Evolutionary conservation across 2,329 filamentous ascomycete genomes (phyloP).

Genomic region (Phaeomoniella chlamydospora): DNA sequence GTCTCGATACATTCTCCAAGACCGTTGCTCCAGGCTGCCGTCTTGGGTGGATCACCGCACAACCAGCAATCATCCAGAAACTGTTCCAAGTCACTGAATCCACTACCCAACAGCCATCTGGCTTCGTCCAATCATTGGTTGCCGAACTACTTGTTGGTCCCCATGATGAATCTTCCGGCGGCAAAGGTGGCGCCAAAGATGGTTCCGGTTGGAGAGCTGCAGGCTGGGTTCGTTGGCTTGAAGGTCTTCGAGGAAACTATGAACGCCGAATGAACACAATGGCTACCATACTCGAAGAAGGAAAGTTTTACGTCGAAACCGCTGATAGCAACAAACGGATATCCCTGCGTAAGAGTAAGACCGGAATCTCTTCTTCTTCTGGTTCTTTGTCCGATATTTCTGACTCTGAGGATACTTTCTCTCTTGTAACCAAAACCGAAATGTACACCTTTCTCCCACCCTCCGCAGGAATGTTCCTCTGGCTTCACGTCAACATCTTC

Average conservation of each 20-base stretch:
- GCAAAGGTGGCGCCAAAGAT: slow-evolving; percentile 30
- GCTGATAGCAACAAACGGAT: too few relatives aligned
- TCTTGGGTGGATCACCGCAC: slow-evolving; percentile 78
- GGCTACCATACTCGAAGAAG: slow-evolving; percentile 57
- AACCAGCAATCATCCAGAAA: slow-evolving; percentile 63
- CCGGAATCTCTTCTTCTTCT: slow-evolving; percentile 5
- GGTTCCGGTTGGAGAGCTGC: slow-evolving; percentile 60
- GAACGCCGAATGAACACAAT: slow-evolving; percentile 72
- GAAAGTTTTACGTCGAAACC: slow-evolving; percentile 50
- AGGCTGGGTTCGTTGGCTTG: slow-evolving; percentile 86
- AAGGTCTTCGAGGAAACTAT: slow-evolving; percentile 69
- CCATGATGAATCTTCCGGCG: slow-evolving; percentile 36
- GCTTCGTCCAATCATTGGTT: slow-evolving; percentile 76
- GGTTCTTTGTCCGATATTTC: slow-evolving; percentile 5
- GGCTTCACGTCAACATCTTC: slow-evolving; percentile 60
- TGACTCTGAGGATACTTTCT: slow-evolving; percentile 45
- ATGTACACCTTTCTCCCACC: slow-evolving; percentile 70
- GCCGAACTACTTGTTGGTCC: slow-evolving; percentile 64
- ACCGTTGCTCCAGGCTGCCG: slow-evolving; percentile 81
- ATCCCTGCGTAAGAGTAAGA: slow-evolving; percentile 8
- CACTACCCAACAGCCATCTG: slow-evolving; percentile 70
- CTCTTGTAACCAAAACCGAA: slow-evolving; percentile 57
- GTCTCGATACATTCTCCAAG: slow-evolving; percentile 89
- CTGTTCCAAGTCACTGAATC: slow-evolving; percentile 61
- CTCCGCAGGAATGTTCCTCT: slow-evolving; percentile 83